phyloP scores from a whole-genome alignment of 495 filamentous ascomycete species.

The Bacidia rubella region DNA sequence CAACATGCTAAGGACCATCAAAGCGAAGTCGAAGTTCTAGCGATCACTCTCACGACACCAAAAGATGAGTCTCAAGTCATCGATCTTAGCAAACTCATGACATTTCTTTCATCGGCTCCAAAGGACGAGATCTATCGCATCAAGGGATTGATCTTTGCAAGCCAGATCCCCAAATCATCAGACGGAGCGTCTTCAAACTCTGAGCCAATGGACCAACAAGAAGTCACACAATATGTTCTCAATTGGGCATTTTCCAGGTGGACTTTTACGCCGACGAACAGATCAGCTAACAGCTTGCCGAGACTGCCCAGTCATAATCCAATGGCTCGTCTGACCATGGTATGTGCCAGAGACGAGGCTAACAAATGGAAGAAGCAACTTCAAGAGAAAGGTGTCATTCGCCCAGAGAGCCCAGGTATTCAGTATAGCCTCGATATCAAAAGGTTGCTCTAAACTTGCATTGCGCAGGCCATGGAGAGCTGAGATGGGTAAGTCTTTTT shows the following conservation, averaged over 20 bases:
- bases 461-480: too few relatives aligned
- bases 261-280: conserved; percentile 59
- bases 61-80: conserved; percentile 27
- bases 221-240: conserved; percentile 52
- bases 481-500: too few relatives aligned
- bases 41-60: conserved; percentile 45
- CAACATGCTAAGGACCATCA: conserved; percentile 48
- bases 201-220: conserved; percentile 14
- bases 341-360: conserved; percentile 74
- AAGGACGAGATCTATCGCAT: conserved; percentile 94
- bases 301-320: conserved; percentile 26
- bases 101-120: conserved; percentile 52
- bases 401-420: neutral
- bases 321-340: conserved; percentile 64
- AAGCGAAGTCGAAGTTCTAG: conserved; percentile 81
- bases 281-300: conserved; percentile 22
- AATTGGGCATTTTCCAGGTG: conserved; percentile 98
- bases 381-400: conserved; percentile 35
- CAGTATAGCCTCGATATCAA: neutral
- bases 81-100: conserved; percentile 50
- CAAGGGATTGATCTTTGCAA: conserved; percentile 65
- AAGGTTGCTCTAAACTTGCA: neutral
- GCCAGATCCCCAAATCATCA: conserved; percentile 42
- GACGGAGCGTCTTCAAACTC: conserved; percentile 32
- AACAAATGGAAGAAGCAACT: conserved; percentile 80